These are phyloP conservation scores for Calonectria naviculata DNA, from an alignment of 2,329 filamentous ascomycete genomes.

Conservation along the genomic window DNA sequence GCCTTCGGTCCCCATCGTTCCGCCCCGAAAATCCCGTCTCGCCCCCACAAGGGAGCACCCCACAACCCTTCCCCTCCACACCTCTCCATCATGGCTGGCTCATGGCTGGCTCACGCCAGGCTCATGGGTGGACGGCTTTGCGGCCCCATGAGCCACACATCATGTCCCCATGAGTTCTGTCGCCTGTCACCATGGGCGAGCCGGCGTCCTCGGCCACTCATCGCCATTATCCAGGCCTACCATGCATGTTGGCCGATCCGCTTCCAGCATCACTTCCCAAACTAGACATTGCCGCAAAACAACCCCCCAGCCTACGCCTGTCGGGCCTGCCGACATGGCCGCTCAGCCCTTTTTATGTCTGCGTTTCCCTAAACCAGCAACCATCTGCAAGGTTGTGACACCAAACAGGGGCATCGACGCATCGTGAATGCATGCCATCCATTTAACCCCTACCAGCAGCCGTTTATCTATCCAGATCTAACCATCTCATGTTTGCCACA, in stretches of 20 bases:
- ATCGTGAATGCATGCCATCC: constrained; percentile 20
- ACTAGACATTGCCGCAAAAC: not conserved
- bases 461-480: not conserved
- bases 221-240: not conserved
- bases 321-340: not conserved
- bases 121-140: constrained; percentile 34
- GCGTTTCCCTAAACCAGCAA: not conserved
- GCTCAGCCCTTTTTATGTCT: not conserved
- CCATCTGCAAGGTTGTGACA: not conserved
- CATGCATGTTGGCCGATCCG: not conserved
- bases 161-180: constrained; percentile 11
- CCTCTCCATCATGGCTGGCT: constrained; percentile 12
- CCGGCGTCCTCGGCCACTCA: not conserved
- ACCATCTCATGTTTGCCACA: not conserved
- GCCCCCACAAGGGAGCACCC: constrained; percentile 30
- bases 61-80: constrained; percentile 10
- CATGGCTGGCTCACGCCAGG: constrained; percentile 32
- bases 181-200: constrained; percentile 1
- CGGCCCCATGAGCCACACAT: constrained; percentile 30
- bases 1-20: constrained; percentile 29
- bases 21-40: constrained; percentile 43
- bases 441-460: not conserved
- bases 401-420: constrained; percentile 3
- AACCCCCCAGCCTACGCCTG: not conserved
- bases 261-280: not conserved